Conservation (phyloP, 441 rosid species). For the Bocquillonia castaneifolia region DNA sequence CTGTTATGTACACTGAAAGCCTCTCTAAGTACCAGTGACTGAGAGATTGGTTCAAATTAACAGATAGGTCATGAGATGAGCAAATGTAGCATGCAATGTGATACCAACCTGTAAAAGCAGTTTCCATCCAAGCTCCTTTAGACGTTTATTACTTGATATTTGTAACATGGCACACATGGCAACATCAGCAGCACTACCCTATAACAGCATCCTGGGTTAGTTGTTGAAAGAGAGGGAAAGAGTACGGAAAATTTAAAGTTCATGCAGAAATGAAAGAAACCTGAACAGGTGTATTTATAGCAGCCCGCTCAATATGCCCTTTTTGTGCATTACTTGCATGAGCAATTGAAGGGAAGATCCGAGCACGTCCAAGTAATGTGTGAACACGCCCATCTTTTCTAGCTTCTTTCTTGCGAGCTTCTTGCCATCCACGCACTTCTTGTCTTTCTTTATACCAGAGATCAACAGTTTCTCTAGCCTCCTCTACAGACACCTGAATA, state of each 20-base stretch:
- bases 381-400: constrained; percentile 43
- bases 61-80: background rate
- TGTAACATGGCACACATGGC: constrained; percentile 98
- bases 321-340: constrained; percentile 45
- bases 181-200: constrained; percentile 99
- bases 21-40: no score
- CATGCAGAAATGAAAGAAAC: constrained; percentile 33
- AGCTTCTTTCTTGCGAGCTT: constrained; percentile 70
- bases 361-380: constrained; percentile 87
- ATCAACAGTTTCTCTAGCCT: constrained; percentile 74
- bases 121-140: constrained; percentile 89
- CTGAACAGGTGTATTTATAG: constrained; percentile 98
- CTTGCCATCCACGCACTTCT: constrained; percentile 90
- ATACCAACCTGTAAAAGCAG: constrained; percentile 76
- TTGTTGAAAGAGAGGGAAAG: constrained; percentile 14
- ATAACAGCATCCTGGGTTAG: constrained; percentile 24
- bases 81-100: background rate
- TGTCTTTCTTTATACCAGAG: constrained; percentile 90
- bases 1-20: no score
- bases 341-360: constrained; percentile 52
- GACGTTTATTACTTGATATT: constrained; percentile 54
- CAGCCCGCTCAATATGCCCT: constrained; percentile 82
- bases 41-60: background rate
- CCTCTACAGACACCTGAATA: constrained; percentile 75
- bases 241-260: constrained; percentile 1